Evolutionary conservation across 805 yeast genomes (phyloP), one percentile per base, ranked within the genome.

Genomic region (Candida fluviatilis): DNA sequence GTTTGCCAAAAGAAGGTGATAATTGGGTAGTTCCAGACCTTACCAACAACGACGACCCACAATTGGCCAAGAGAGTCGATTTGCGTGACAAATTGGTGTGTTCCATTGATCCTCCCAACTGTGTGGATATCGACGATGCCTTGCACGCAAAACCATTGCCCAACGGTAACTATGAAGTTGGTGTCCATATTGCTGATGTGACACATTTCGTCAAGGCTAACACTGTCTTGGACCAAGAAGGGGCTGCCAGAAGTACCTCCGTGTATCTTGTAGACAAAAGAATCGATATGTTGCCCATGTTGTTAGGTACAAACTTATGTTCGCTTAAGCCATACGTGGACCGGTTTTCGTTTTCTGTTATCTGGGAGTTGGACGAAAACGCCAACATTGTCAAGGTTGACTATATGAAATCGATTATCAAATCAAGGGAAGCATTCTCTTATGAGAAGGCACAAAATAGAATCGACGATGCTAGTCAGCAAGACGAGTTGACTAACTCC

Each of bases 141-240:
- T 69, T 93, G 35, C 99, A 93, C 57, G 98, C 98, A 0, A 68
- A 75, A 46, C 57, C 58, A 38, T 71, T 93, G 35, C 89, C 95
- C 1, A 93, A 93, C 58, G 99, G 99, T 0, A 87, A 91, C 57
- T 89, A 77, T 69, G 96, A 93, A 59, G 95, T 93, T 40, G 99
- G 99, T 55, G 99, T 93, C 21, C 99, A 93, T 57, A 93, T 93
- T 67, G 99, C 99, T 7, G 99, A 93, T 64, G 99, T 93, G 21
- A 87, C 98, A 1, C 95, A 93, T 64, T 93, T 93, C 55, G 99
- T 93, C 33, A 88, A 89, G 61, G 83, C 99, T 0, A 84, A 82
- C 45, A 88, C 96, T 3, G 82, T 98, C 0, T 71, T 93, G 42
- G 99, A 93, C 58, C 83, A 78, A 32, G 99, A 93, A 64, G 99